Conservation (phyloP, 768 basidiomycete species). For the Phlebiopsis flavidoalba region DNA sequence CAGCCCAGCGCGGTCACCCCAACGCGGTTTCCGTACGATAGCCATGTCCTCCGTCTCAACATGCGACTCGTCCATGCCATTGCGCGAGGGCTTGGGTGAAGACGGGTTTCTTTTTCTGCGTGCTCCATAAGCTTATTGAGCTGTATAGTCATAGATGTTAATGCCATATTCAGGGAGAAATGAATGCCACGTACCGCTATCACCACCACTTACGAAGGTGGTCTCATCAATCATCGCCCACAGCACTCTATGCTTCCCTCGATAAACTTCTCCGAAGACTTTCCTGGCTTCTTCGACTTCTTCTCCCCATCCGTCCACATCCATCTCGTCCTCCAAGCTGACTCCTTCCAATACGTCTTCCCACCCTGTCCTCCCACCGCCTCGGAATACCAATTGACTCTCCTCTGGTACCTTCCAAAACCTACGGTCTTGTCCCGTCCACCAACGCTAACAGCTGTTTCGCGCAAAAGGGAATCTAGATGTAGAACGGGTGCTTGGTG, state of each 20-base stretch:
- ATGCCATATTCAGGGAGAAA: neutral
- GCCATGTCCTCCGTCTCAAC: conserved; percentile 73
- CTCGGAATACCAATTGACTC: conserved; percentile 92
- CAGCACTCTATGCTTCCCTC: conserved; percentile 93
- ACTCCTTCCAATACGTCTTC: conserved; percentile 80
- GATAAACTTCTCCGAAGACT: conserved; percentile 46
- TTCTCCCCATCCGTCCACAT: conserved; percentile 46
- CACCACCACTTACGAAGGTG: conserved; percentile 90
- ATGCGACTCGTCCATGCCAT: conserved; percentile 71
- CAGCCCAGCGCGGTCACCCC: conserved; percentile 85
- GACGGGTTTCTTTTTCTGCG: conserved; percentile 90
- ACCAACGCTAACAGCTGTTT: conserved; percentile 84
- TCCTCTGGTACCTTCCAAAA: conserved; percentile 98
- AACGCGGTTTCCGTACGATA: conserved; percentile 71
- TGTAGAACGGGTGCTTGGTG: conserved; percentile 86
- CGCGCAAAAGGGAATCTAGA: conserved; percentile 76
- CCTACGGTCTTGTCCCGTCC: conserved; percentile 86
- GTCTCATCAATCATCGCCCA: conserved; percentile 94
- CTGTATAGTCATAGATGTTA: conserved; percentile 32
- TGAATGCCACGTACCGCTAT: conserved; percentile 68
- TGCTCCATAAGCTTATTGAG: conserved; percentile 90
- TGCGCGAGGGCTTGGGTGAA: conserved; percentile 83
- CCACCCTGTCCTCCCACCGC: conserved; percentile 82
- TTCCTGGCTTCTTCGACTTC: conserved; percentile 28
- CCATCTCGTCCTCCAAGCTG: conserved; percentile 56